Conservation (phyloP, 2,329 filamentous ascomycete species). For the Calycina herbarum region DNA sequence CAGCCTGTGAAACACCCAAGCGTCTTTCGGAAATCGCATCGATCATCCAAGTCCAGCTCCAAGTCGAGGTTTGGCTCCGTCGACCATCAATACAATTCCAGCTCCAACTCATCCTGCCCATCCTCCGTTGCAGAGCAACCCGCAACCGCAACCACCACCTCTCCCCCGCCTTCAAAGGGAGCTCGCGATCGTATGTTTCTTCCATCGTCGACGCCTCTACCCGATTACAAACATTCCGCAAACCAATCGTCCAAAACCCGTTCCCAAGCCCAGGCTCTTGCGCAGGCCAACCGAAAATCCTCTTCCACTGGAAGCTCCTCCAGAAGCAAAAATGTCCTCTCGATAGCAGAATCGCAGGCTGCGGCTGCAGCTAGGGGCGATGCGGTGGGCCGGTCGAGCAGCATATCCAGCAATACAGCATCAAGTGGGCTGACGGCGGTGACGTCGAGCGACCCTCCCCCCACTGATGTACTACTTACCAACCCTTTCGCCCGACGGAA, state of each 20-base stretch:
- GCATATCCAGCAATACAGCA: constrained; percentile 33
- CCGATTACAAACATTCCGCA: constrained; percentile 35
- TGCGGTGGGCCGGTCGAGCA: constrained; percentile 29
- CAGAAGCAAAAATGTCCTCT: constrained; percentile 32
- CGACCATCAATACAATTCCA: background rate
- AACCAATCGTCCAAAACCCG: constrained; percentile 34
- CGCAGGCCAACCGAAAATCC: constrained; percentile 29
- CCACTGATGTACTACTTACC: constrained; percentile 28
- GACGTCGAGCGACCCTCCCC: constrained; percentile 30
- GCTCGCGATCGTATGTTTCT: constrained; percentile 34
- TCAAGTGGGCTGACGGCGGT: constrained; percentile 33
- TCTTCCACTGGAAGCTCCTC: constrained; percentile 28
- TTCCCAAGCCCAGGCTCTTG: constrained; percentile 25
- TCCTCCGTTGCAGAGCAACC: constrained; percentile 3
- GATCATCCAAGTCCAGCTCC: background rate
- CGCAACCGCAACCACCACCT: background rate
- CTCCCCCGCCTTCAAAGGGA: background rate
- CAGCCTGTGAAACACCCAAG: constrained; percentile 23
- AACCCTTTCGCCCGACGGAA: constrained; percentile 70
- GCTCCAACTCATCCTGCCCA: background rate
- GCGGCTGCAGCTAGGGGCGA: constrained; percentile 26
- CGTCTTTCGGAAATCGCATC: constrained; percentile 19
- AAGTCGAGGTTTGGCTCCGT: background rate
- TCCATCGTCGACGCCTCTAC: constrained; percentile 33
- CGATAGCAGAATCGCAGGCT: constrained; percentile 30